Evolutionary conservation across 2,329 filamentous ascomycete species (phyloP).

Genomic region (Myrmaecium sp.): DNA sequence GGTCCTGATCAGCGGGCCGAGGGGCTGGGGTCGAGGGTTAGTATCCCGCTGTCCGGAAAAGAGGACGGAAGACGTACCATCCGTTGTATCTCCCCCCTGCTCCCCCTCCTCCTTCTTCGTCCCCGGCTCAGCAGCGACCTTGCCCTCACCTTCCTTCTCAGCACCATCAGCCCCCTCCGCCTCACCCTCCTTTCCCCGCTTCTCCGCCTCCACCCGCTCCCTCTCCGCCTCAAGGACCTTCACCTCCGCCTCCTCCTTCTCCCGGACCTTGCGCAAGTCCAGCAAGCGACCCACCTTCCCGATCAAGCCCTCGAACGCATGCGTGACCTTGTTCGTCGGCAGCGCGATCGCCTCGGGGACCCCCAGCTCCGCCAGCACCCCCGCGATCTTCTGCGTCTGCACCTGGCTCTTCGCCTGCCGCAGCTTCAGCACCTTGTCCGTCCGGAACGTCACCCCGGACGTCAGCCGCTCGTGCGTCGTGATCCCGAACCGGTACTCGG

Average conservation of each 20-base stretch:
- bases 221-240: conserved; percentile 27
- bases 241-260: conserved; percentile 61
- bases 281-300: conserved; percentile 50
- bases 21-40: too few species aligned
- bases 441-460: conserved; percentile 77
- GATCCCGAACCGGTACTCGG: conserved; percentile 67
- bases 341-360: conserved; percentile 54
- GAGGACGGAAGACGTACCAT: too few species aligned
- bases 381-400: conserved; percentile 59
- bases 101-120: too few species aligned
- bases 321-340: conserved; percentile 55
- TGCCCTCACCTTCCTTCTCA: conserved; percentile 9
- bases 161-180: conserved; percentile 29
- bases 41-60: too few species aligned
- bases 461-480: conserved; percentile 70
- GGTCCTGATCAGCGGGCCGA: too few species aligned
- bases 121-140: too few species aligned
- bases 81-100: neutral
- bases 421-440: conserved; percentile 63
- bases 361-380: conserved; percentile 54
- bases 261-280: conserved; percentile 55
- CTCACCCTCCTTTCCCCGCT: conserved; percentile 6
- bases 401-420: conserved; percentile 61
- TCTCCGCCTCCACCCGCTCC: conserved; percentile 8
- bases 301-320: conserved; percentile 55